Base-by-base conservation (phyloP, 768 basidiomycete species). In the Podaxis sp. region DNA sequence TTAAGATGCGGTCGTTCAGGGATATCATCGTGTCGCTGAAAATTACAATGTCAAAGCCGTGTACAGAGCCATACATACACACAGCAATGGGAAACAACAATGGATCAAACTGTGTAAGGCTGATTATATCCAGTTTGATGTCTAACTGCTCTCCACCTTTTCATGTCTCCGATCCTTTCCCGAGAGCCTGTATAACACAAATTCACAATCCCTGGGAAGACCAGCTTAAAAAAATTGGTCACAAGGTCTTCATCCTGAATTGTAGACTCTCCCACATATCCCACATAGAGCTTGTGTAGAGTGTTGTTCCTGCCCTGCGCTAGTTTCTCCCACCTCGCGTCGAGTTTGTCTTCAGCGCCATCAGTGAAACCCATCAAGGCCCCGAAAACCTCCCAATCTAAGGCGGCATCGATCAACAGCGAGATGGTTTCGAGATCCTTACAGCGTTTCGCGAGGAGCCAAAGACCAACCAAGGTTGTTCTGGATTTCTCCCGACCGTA, bases 371-470 rank as follows among this genome's bases (percentile, higher is more conserved):
- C 47, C 4, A 25, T 18, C 35, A 58, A 14, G 11, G 47, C 14
- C 4, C 25, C 32, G 18, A 58, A 50, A 2, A n/a, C 11, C 9
- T 42, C 28, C 57, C 57, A 59, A 32, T 59, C 57, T 6, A 51
- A 23, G 21, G 36, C n/a, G 2, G 57, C 50, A 18, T 52, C 50
- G 16, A 51, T 51, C 57, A 50, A 28, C 2, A 59, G 21, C 35
- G 47, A 48, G 13, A 58, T 14, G 7, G 36, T 27, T 16, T 58
- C 37, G 16, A 58, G 46, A 7, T 27, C 23, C 21, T 27, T 58
- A 23, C 57, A 58, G 13, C 32, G 21, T 38, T 50, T 58, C 16
- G 47, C 57, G 18, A 58, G 57, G 5, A 58, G 23, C 57, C 57
- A 58, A 3, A 58, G 57, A 32, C 47, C 57, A 38, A 50, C 32